phyloP scores from a whole-genome alignment of 345 rosid species.

The Euphorbia lathyris region DNA sequence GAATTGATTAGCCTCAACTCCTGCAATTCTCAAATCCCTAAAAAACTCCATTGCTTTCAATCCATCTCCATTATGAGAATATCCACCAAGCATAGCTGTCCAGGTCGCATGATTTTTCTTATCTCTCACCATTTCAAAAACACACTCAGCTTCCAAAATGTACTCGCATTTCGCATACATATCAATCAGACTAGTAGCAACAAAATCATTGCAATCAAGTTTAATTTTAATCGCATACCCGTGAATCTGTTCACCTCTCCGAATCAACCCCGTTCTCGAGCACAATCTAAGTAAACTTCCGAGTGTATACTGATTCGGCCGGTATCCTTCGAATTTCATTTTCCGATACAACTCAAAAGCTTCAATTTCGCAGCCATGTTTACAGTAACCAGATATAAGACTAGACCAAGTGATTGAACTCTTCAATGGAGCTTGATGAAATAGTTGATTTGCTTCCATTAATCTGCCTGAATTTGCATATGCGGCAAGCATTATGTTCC shows the following conservation, averaged over 20 bases:
- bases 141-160: conserved; percentile 62
- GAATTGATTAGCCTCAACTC: conserved; percentile 61
- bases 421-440: conserved; percentile 46
- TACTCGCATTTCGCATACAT: conserved; percentile 72
- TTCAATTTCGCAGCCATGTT: conserved; percentile 45
- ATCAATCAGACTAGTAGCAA: conserved; percentile 73
- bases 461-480: conserved; percentile 65
- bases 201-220: conserved; percentile 51
- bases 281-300: conserved; percentile 71
- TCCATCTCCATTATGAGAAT: conserved; percentile 54
- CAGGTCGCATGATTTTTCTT: conserved; percentile 59
- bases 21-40: conserved; percentile 51
- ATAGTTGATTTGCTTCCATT: conserved; percentile 49
- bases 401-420: conserved; percentile 76
- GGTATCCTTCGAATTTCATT: conserved; percentile 65
- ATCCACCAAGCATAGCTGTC: conserved; percentile 88
- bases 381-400: conserved; percentile 72
- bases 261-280: conserved; percentile 40
- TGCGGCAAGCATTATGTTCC: conserved; percentile 84
- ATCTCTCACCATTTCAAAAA: conserved; percentile 44
- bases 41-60: conserved; percentile 60
- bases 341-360: conserved; percentile 54
- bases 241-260: conserved; percentile 69
- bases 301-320: conserved; percentile 57
- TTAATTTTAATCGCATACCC: conserved; percentile 53